Evolutionary conservation across 2,329 filamentous ascomycete species (phyloP), one percentile per base, ranked within the genome.

Genomic region (Talaromyces islandicus): DNA sequence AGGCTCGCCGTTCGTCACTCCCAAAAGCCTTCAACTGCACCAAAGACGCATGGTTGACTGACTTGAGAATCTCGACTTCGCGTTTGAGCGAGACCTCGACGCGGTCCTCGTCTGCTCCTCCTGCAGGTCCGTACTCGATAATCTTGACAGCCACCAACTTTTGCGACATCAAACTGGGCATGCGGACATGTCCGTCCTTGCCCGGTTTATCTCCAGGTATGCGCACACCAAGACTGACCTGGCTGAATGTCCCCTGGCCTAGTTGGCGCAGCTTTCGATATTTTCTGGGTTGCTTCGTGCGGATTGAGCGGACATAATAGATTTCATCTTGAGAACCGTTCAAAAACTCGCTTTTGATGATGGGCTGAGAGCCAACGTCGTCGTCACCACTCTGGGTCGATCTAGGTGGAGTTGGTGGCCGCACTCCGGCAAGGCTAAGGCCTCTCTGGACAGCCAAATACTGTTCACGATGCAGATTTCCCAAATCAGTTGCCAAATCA

Each of bases 241-340:
- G 90, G 72, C 92, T 97, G 73, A 99, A 99, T 0, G 94, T 97
- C 41, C 94, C 94, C 68, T 96, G 91, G 5, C 94, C 94, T 6
- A 99, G 83, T 64, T 88, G 79, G 61, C 90, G 88, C 43, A 99
- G 77, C 12, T 88, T 89, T 65, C 90, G 85, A 86, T 94, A 99
- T 65, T 85, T 82, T 60, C 88, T 85, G 21, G 85, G 81, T 71
- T 92, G 92, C 65, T 85, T 77, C 61, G 91, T 86, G 55, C 83
- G 79, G 35, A 89, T 81, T 2, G 84, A 88, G 64, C 78, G 81
- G 29, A 90, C 88, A 68, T 89, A 82, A 69, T 92, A 94, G 63
- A 86, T 86, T 65, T 92, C 87, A 71, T 54, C 72, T 65, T 67
- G 62, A 3, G 62, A 57, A 24, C 67, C 65, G 7, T 67, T 38